These are phyloP conservation scores for Fusarium mexicanum DNA, from an alignment of 2,329 filamentous ascomycete species.

Conservation along the genomic window DNA sequence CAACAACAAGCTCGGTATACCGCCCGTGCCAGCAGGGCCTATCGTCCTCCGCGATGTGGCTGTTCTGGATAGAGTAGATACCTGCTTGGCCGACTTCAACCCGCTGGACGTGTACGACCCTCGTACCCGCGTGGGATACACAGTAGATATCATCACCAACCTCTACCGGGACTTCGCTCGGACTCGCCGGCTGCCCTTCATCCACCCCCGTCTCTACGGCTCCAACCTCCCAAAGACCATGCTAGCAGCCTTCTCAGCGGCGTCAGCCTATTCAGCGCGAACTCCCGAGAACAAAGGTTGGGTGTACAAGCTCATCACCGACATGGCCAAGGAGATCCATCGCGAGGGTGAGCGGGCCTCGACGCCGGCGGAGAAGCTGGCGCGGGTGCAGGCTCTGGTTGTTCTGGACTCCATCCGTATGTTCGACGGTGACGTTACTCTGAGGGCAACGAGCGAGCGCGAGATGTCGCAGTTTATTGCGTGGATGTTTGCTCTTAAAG, in stretches of 20 bases:
- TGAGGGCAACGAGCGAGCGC: conserved; percentile 53
- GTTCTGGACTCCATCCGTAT: conserved; percentile 54
- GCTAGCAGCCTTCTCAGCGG: conserved; percentile 52
- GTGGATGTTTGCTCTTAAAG: conserved; percentile 51
- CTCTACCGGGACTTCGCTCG: conserved; percentile 50
- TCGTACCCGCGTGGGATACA: conserved; percentile 48
- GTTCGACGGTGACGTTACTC: conserved; percentile 55
- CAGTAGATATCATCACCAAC: conserved; percentile 46
- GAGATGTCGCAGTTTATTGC: conserved; percentile 49
- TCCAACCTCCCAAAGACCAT: conserved; percentile 52
- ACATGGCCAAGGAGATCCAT: conserved; percentile 51
- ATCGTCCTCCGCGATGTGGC: conserved; percentile 46
- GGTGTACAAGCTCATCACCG: conserved; percentile 52
- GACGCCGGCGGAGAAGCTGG: conserved; percentile 52
- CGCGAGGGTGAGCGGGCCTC: conserved; percentile 46
- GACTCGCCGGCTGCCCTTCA: conserved; percentile 52
- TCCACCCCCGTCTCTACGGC: conserved; percentile 56
- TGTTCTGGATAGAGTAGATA: conserved; percentile 34
- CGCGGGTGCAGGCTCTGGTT: conserved; percentile 55
- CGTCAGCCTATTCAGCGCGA: conserved; percentile 51
- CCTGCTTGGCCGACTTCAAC: conserved; percentile 43
- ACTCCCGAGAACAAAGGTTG: conserved; percentile 52
- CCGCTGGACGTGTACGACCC: conserved; percentile 50
- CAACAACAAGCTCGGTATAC: conserved; percentile 46
- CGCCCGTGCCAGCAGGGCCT: conserved; percentile 33